phyloP scores from a whole-genome alignment of 179 eudicot species.

The Patellifolia procumbens region DNA sequence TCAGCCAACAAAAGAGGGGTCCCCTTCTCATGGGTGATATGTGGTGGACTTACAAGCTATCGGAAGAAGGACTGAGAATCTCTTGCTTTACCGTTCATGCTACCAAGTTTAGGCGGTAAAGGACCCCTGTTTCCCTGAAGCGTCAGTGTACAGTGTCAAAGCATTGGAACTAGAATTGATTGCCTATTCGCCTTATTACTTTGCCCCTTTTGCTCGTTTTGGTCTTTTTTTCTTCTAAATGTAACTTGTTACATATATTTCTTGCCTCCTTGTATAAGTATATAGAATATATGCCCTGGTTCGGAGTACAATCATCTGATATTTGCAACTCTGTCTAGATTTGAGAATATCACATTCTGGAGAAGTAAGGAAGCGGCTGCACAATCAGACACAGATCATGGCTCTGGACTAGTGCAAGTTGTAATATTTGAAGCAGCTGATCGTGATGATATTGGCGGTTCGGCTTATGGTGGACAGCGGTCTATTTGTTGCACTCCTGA shows the following conservation, averaged over 20 bases:
- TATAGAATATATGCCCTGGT: not conserved
- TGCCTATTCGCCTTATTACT: not conserved
- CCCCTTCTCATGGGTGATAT: not conserved
- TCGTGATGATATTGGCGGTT: slow-evolving; percentile 96
- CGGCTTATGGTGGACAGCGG: slow-evolving; percentile 96
- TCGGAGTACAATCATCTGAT: not conserved
- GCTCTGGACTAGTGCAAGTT: slow-evolving; percentile 78
- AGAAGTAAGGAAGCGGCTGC: slow-evolving; percentile 73
- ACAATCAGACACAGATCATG: slow-evolving; percentile 51
- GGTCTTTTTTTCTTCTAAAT: not conserved
- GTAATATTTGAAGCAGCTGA: slow-evolving; percentile 91
- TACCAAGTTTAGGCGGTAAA: not conserved
- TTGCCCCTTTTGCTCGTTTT: slow-evolving; percentile 8
- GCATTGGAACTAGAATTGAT: not conserved
- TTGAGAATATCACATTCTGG: slow-evolving; percentile 90
- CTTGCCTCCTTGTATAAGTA: not conserved
- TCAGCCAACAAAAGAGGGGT: not conserved
- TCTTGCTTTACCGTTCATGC: not conserved
- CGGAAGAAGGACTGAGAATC: not conserved
- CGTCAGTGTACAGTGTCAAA: not conserved
- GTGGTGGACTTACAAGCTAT: not conserved
- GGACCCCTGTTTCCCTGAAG: no score
- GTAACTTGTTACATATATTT: not conserved
- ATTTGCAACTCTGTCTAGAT: slow-evolving; percentile 41
- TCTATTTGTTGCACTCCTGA: slow-evolving; percentile 98